Base-by-base conservation (phyloP, 345 rosid species). In the Melaleuca quinquenervia region DNA sequence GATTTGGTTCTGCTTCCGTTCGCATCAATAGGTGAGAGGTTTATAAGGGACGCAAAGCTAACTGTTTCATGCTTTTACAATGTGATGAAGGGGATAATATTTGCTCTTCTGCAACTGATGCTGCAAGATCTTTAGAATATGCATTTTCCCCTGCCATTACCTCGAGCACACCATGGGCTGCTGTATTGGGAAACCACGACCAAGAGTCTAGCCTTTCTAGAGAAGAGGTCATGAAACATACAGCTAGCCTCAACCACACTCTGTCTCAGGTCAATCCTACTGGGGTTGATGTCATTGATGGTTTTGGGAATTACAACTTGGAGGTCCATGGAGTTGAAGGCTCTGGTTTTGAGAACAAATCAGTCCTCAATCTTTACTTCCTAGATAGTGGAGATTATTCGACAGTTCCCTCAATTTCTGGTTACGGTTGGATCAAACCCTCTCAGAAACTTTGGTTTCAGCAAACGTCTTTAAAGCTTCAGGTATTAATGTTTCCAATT, bases 291-390 rank as follows among this genome's bases (percentile, higher is more conserved):
- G 82, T 83, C 27, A 96, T 97, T 76, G 98, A 97, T 86, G 98
- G 98, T 29, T 97, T 95, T 84, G 98, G 99, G 11, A 97, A 97
- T 88, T 96, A 94, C 91, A 96, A 96, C 91, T 89, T 97, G 86
- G 94, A 95, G 88, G 83, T 97, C 82, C 89, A 88, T 20, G 99
- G 99, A 76, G 93, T 93, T 84, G 78, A 89, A 84, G 98, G 96
- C 62, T 92, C 98, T 1, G 75, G 84, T 60, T 91, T 96, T 60
- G 94, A 90, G 87, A 92, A 95, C 90, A 96, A 96, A 60, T 96
- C 99, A 8, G 87, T 91, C 82, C 96, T 95, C 86, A 97, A 97
- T 90, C 95, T 95, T 55, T 97, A 92, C 88, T 89, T 97, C 84
- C 93, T 97, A 49, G 98, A 95, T 87, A 94, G 98, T 44, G 98